phyloP scores from a whole-genome alignment of 2,329 filamentous ascomycete genomes.

The Periglandula ipomoeae region DNA sequence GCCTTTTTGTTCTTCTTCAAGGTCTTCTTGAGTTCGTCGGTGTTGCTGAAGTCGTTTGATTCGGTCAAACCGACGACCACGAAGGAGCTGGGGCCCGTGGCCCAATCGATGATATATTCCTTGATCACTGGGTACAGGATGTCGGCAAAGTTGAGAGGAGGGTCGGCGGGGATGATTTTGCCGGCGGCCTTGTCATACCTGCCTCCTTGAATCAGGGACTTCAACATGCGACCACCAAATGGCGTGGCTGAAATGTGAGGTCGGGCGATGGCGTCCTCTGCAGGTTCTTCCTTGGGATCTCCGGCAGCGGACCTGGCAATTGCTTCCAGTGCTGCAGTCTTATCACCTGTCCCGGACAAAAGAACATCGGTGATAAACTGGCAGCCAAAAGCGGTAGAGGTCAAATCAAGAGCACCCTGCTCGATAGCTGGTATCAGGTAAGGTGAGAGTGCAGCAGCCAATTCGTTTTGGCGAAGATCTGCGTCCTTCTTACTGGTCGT shows the following conservation, averaged over 20 bases:
- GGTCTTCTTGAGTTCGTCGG: constrained; percentile 56
- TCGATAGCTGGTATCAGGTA: constrained; percentile 67
- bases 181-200: constrained; percentile 70
- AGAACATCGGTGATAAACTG: constrained; percentile 80
- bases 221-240: constrained; percentile 74
- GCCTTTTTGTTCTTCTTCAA: constrained; percentile 65
- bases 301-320: constrained; percentile 54
- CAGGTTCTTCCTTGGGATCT: constrained; percentile 35
- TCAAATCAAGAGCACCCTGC: constrained; percentile 56
- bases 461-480: constrained; percentile 62
- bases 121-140: constrained; percentile 76
- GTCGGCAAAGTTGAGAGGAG: constrained; percentile 70
- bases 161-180: constrained; percentile 60
- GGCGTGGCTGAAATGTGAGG: constrained; percentile 52
- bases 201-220: constrained; percentile 82
- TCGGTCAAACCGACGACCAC: constrained; percentile 77
- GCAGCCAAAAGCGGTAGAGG: constrained; percentile 71
- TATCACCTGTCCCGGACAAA: constrained; percentile 58
- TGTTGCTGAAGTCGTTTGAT: constrained; percentile 58
- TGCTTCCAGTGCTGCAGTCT: constrained; percentile 63
- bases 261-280: constrained; percentile 30
- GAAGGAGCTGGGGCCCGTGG: constrained; percentile 76
- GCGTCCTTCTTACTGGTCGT: constrained; percentile 91
- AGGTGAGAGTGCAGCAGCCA: constrained; percentile 65
- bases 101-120: constrained; percentile 69